Evolutionary conservation across 192 early-diverging fungal genomes (phyloP).

Genomic region (Chytriomyces sp.): DNA sequence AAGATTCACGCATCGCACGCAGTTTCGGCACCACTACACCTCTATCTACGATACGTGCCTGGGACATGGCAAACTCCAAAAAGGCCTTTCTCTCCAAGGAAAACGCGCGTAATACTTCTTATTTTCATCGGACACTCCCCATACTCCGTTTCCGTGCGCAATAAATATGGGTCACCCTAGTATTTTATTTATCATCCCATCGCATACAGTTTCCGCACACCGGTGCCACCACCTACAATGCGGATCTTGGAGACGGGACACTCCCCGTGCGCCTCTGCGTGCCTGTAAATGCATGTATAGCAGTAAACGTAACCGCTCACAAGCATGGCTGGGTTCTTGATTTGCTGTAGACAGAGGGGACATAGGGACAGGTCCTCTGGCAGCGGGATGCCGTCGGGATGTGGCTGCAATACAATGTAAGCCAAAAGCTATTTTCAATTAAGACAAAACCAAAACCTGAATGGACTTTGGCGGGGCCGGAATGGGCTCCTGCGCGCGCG

Average conservation of each 20-base stretch:
- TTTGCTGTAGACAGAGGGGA: conserved; percentile 69
- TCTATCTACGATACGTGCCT: too few relatives aligned
- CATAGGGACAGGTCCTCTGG: conserved; percentile 76
- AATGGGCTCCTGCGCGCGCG: conserved; percentile 55
- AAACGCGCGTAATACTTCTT: too few relatives aligned
- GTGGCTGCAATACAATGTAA: conserved; percentile 54
- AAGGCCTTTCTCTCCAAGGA: too few relatives aligned
- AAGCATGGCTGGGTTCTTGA: conserved; percentile 85
- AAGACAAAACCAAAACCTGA: conserved; percentile 40
- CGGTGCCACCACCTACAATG: conserved; percentile 43
- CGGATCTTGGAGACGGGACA: conserved; percentile 80
- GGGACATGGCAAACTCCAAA: too few relatives aligned
- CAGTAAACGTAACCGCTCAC: conserved; percentile 92
- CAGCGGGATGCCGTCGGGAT: conserved; percentile 71
- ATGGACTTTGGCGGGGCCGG: conserved; percentile 72
- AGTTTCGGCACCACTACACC: too few relatives aligned
- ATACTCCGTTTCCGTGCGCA: too few relatives aligned
- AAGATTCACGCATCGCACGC: too few relatives aligned
- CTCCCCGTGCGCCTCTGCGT: conserved; percentile 66
- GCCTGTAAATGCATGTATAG: conserved; percentile 83
- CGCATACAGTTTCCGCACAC: conserved; percentile 70
- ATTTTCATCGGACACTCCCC: too few relatives aligned
- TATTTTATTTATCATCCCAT: conserved; percentile 18
- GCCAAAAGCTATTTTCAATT: not conserved
- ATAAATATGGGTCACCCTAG: too few relatives aligned